Evolutionary conservation across 306 rosid species (phyloP).

Genomic region (Trifolium pratense): DNA sequence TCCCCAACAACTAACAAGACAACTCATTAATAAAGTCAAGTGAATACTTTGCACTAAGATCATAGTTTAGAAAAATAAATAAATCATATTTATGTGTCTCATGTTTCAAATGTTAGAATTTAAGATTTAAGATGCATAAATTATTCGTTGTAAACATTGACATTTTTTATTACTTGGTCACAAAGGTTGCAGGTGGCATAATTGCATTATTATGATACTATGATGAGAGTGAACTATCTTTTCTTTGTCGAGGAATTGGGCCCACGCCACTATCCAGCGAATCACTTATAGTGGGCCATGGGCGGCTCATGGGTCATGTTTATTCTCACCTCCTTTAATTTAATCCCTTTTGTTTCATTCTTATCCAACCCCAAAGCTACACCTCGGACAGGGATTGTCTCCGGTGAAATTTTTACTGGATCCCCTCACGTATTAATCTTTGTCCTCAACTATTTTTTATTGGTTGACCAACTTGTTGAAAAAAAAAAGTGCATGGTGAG

Average conservation of each 20-base stretch:
- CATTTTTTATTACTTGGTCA: slow-evolving; percentile 23
- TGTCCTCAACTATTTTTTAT: no score
- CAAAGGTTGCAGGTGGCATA: slow-evolving; percentile 23
- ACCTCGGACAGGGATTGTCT: no score
- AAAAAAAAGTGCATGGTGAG: no score
- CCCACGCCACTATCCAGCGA: slow-evolving; percentile 40
- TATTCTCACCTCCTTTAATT: slow-evolving; percentile 7
- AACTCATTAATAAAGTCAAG: no score
- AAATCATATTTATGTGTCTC: not conserved
- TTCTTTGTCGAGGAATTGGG: slow-evolving; percentile 35
- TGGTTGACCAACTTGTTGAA: no score
- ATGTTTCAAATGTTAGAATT: not conserved
- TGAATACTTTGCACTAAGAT: no score
- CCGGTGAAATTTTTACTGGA: no score
- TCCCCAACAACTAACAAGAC: no score
- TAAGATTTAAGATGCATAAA: slow-evolving; percentile 4
- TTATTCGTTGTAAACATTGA: not conserved
- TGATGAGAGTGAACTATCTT: slow-evolving; percentile 15
- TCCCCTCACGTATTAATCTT: no score
- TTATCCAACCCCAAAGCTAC: not conserved
- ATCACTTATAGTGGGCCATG: slow-evolving; percentile 45
- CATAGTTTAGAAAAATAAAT: no score
- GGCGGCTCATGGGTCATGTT: slow-evolving; percentile 37
- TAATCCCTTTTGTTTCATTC: not conserved
- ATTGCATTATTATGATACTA: slow-evolving; percentile 34